Base-by-base conservation (phyloP, 345 rosid genomes). In the Salix caprea region DNA sequence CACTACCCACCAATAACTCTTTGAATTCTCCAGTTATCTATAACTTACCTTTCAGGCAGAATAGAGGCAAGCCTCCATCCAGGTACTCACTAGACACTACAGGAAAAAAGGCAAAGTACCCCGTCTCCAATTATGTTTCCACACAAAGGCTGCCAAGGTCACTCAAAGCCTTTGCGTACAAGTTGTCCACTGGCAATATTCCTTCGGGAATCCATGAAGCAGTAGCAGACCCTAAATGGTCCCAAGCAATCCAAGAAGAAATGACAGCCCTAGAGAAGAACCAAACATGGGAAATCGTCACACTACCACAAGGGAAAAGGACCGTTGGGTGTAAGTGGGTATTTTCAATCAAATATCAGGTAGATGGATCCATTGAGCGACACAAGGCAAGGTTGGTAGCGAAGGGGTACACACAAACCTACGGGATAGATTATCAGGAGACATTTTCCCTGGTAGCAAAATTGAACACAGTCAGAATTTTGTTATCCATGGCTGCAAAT, bases 371-470 rank as follows among this genome's bases (percentile, higher is more conserved):
- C 1, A 28, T 28, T 28, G 3, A 52, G 6, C 0, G 3, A 52
- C 7, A 52, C 7, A 52, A 6, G 8, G 9, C 3, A 18, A 52
- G 58, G 7, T 2, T 52, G 7, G 10, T 52, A 0, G 3, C 9
- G 0, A 52, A 52, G 2, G n/a, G 23, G 6, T 19, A 52, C 19
- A 6, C 10, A 18, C 2, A 2, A 1, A 18, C 58, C 1, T 52
- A 52, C 7, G 10, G 3, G 2, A 52, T 52, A 19, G 10, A 52
- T 2, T 52, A 6, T 52, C 3, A 5, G 7, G 58, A 52, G n/a
- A 52, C 23, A 0, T 52, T 52, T 2, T 52, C 23, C 0, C 23
- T 1, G 0, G 3, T 18, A 2, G 1, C 0, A 19, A 6, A 52
- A 19, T 1, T 52, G 1, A 52, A 52, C 2, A 52, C 1, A 0